A percentile compares a stretch with the other conserved stretches of the same genome.
Conservation (phyloP, 805 yeast species). For the Spathaspora sp. region DNA sequence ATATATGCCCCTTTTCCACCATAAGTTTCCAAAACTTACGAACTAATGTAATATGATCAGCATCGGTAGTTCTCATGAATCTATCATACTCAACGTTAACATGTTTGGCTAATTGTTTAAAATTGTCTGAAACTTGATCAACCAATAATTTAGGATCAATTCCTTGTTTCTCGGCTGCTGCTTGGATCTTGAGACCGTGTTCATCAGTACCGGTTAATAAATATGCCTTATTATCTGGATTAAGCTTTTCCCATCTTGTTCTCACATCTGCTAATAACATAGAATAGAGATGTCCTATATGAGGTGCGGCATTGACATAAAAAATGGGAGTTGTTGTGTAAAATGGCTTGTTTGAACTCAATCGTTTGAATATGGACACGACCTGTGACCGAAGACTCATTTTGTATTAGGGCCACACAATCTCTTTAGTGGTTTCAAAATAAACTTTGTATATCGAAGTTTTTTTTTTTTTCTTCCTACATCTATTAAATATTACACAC, state of each 20-base stretch:
- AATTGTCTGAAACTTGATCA: conserved; percentile 62
- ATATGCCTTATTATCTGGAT: conserved; percentile 32
- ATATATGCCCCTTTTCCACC: conserved; percentile 58
- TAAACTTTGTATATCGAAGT: neutral
- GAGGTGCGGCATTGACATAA: conserved; percentile 94
- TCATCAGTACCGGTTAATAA: conserved; percentile 95
- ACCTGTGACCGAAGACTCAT: neutral
- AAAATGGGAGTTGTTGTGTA: conserved; percentile 90
- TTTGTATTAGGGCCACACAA: neutral
- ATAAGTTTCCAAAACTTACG: conserved; percentile 66
- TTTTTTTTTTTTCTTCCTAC: neutral
- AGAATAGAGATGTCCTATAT: conserved; percentile 88
- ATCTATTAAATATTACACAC: neutral
- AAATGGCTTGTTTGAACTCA: conserved; percentile 17
- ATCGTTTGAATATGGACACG: neutral
- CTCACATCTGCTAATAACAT: conserved; percentile 80
- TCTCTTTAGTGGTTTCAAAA: too few species aligned
- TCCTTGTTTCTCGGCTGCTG: conserved; percentile 62
- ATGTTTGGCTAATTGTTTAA: conserved; percentile 56
- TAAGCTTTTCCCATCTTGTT: conserved; percentile 62
- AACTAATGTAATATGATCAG: conserved; percentile 69
- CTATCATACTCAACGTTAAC: conserved; percentile 62
- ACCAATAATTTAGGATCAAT: conserved; percentile 63
- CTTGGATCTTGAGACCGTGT: conserved; percentile 89
- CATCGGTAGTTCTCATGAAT: conserved; percentile 88